These are phyloP conservation scores for Apiospora kogelbergensis DNA, from an alignment of 2,329 filamentous ascomycete genomes.

Conservation along the genomic window DNA sequence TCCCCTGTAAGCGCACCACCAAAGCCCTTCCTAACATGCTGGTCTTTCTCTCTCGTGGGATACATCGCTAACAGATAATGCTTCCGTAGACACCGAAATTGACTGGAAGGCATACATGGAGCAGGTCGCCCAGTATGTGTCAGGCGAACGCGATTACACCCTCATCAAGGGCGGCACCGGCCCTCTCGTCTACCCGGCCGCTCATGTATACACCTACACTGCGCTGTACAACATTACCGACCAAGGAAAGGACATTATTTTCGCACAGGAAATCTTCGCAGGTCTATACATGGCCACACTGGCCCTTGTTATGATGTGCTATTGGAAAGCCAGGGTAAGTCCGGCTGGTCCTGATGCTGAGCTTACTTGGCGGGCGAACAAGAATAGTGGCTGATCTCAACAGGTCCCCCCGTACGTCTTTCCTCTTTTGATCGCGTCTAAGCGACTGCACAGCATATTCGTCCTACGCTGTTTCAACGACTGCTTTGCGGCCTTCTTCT, in stretches of 20 bases:
- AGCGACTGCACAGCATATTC: slow-evolving; percentile 91
- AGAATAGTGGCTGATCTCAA: background rate
- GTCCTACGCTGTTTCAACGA: slow-evolving; percentile 95
- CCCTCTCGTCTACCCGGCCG: slow-evolving; percentile 91
- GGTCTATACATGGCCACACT: slow-evolving; percentile 76
- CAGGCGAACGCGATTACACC: slow-evolving; percentile 86
- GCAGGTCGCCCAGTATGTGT: slow-evolving; percentile 76
- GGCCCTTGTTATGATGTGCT: slow-evolving; percentile 77
- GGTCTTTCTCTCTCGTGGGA: background rate
- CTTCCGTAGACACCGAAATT: slow-evolving; percentile 78
- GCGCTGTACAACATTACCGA: slow-evolving; percentile 76
- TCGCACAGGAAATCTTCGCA: slow-evolving; percentile 84
- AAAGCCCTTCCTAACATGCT: too few relatives aligned
- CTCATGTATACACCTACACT: slow-evolving; percentile 89
- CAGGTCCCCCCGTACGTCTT: slow-evolving; percentile 85
- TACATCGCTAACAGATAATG: slow-evolving; percentile 9
- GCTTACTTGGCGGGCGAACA: slow-evolving; percentile 10
- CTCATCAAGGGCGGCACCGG: slow-evolving; percentile 86
- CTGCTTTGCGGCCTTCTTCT: slow-evolving; percentile 79
- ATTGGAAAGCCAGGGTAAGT: slow-evolving; percentile 68
- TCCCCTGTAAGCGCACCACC: slow-evolving; percentile 69
- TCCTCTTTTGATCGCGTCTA: slow-evolving; percentile 82
- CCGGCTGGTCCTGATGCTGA: background rate
- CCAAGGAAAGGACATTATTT: slow-evolving; percentile 70
- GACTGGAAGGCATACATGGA: slow-evolving; percentile 98